Percentiles rank a stretch among this genome's conserved stretches.
Evolutionary conservation across 2,329 filamentous ascomycete species (phyloP).

Genomic region (Fusarium sp.): DNA sequence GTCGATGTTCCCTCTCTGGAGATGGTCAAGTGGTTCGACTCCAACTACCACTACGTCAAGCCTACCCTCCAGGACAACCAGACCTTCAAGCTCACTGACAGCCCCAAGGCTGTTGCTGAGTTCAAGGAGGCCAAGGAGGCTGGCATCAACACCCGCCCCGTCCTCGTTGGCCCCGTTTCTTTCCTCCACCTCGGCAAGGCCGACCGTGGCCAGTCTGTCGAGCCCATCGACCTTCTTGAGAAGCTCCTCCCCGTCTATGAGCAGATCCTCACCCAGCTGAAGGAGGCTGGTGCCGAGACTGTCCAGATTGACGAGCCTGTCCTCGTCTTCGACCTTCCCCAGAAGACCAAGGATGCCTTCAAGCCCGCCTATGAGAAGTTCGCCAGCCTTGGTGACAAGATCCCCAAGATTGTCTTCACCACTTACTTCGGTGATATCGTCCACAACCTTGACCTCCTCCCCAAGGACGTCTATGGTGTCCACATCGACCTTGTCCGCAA

Average conservation of each 20-base stretch:
- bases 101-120: constrained; percentile 93
- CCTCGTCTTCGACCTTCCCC: constrained; percentile 91
- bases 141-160: constrained; percentile 90
- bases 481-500: constrained; percentile 98
- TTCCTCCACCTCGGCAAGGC: constrained; percentile 99
- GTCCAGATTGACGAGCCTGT: constrained; percentile 99
- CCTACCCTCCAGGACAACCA: constrained; percentile 97
- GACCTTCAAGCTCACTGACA: constrained; percentile 86
- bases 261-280: constrained; percentile 91
- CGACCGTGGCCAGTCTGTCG: constrained; percentile 91
- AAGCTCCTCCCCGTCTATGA: constrained; percentile 96
- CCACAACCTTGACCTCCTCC: constrained; percentile 94
- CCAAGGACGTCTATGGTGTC: constrained; percentile 81
- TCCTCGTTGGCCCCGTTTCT: constrained; percentile 93
- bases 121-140: constrained; percentile 98
- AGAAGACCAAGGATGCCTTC: constrained; percentile 95
- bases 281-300: constrained; percentile 93
- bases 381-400: constrained; percentile 76
- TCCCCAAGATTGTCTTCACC: constrained; percentile 88
- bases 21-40: constrained; percentile 99
- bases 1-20: constrained; percentile 94
- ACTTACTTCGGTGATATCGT: constrained; percentile 99
- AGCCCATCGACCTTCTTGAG: constrained; percentile 92
- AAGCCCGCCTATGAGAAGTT: constrained; percentile 97
- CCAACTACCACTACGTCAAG: constrained; percentile 99